A percentile compares a stretch with the other conserved stretches of the same genome.
Conservation (phyloP, 2,329 filamentous ascomycete genomes). For the Huntiella savannae region DNA sequence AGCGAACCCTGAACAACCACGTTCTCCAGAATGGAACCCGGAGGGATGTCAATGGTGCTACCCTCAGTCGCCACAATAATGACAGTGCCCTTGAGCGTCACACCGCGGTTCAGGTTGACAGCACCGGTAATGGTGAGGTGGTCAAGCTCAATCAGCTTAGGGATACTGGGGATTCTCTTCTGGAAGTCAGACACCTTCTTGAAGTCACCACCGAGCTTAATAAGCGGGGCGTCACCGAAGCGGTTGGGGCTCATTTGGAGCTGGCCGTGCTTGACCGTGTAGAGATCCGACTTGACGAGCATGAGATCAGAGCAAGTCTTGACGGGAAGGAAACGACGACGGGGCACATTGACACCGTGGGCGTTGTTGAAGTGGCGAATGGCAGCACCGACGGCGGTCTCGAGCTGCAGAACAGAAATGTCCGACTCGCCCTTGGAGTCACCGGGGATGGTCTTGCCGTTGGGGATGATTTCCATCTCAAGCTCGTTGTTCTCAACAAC, state of each 20-base stretch:
- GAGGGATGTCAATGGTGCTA: constrained; percentile 92
- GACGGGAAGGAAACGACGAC: constrained; percentile 94
- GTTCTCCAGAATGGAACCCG: constrained; percentile 93
- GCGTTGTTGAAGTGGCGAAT: constrained; percentile 98
- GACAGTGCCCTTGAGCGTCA: constrained; percentile 93
- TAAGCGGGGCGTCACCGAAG: constrained; percentile 89
- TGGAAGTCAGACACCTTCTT: constrained; percentile 99
- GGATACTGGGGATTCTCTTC: constrained; percentile 69
- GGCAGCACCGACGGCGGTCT: constrained; percentile 94
- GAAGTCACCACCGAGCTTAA: constrained; percentile 98
- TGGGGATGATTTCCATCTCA: constrained; percentile 98
- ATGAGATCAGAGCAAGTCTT: constrained; percentile 99
- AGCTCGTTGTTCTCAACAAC: constrained; percentile 97
- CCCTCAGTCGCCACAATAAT: constrained; percentile 98
- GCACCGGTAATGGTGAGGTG: constrained; percentile 95
- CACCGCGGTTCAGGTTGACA: constrained; percentile 88
- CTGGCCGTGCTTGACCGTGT: constrained; percentile 96
- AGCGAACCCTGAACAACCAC: constrained; percentile 96
- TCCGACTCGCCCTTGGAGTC: constrained; percentile 99
- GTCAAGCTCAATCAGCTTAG: constrained; percentile 78
- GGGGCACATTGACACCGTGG: constrained; percentile 96
- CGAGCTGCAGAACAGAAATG: constrained; percentile 90
- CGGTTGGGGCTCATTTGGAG: constrained; percentile 91
- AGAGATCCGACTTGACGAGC: constrained; percentile 98
- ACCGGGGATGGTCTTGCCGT: constrained; percentile 93